Conservation (phyloP, 2,329 filamentous ascomycete species). For the Chaetomiaceae sp. region DNA sequence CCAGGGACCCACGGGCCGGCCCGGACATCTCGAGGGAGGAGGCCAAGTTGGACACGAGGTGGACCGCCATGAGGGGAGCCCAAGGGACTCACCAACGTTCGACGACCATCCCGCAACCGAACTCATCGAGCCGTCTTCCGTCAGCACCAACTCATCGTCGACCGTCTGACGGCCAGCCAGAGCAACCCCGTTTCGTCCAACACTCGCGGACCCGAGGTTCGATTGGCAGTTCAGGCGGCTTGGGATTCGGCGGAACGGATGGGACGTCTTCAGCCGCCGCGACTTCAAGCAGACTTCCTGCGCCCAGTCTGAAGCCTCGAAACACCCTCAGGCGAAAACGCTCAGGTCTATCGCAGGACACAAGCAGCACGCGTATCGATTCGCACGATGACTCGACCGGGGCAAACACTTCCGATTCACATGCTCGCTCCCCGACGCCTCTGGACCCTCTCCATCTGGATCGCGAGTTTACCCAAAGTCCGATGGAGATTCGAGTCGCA, state of each 20-base stretch:
- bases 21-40: conserved; percentile 11
- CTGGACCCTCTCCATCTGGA: conserved; percentile 39
- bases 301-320: conserved; percentile 30
- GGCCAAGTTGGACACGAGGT: conserved; percentile 6
- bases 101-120: conserved; percentile 24
- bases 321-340: conserved; percentile 49
- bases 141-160: conserved; percentile 32
- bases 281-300: conserved; percentile 34
- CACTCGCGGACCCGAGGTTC: conserved; percentile 43
- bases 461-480: conserved; percentile 40
- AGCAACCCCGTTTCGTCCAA: conserved; percentile 37
- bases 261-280: conserved; percentile 34
- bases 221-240: conserved; percentile 31
- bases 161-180: conserved; percentile 27
- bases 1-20: conserved; percentile 10
- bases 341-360: conserved; percentile 42
- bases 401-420: conserved; percentile 38
- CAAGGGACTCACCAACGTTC: conserved; percentile 16
- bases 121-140: conserved; percentile 35
- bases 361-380: conserved; percentile 31
- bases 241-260: conserved; percentile 30
- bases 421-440: conserved; percentile 36
- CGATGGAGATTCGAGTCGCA: conserved; percentile 40
- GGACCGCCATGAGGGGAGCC: conserved; percentile 12
- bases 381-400: conserved; percentile 36